These are phyloP conservation scores for Mentha longifolia DNA, from an alignment of 257 asterid species.

Conservation along the genomic window DNA sequence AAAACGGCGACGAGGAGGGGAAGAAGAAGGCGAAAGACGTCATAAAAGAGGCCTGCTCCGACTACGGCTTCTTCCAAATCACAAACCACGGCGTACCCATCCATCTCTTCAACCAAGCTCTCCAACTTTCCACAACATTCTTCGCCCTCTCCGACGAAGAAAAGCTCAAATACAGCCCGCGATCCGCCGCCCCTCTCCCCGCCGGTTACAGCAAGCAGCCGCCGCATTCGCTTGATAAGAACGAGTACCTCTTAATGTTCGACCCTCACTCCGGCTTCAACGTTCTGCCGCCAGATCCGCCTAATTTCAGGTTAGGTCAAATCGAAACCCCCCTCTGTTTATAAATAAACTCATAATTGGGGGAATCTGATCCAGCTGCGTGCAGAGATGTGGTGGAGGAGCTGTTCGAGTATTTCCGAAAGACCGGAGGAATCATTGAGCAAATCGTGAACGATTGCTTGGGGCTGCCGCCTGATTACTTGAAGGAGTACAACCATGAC, in stretches of 20 bases:
- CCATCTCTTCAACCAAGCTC: constrained; percentile 33
- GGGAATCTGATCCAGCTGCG: too few species aligned
- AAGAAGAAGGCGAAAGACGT: constrained; percentile 41
- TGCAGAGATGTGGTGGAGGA: constrained; percentile 40
- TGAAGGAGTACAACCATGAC: constrained; percentile 55
- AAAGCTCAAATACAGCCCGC: constrained; percentile 46
- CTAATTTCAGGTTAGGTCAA: background rate
- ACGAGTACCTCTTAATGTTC: constrained; percentile 59
- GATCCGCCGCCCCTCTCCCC: constrained; percentile 49
- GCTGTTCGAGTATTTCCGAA: constrained; percentile 42
- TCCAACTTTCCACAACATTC: constrained; percentile 43
- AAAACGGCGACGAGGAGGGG: constrained; percentile 38
- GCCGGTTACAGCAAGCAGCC: constrained; percentile 63
- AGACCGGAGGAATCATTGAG: constrained; percentile 44
- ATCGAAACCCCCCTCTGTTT: too few species aligned
- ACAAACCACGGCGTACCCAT: constrained; percentile 50
- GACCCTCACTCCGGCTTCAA: constrained; percentile 47
- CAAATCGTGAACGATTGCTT: constrained; percentile 56
- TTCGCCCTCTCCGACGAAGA: constrained; percentile 50
- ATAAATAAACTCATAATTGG: too few species aligned
- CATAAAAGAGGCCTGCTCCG: constrained; percentile 43
- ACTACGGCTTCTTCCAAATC: constrained; percentile 50
- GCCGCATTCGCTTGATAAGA: constrained; percentile 49
- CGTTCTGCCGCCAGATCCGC: constrained; percentile 29
- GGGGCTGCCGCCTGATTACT: constrained; percentile 48